Percentiles rank a stretch among this genome's conserved stretches.
phyloP scores from a whole-genome alignment of 768 basidiomycete genomes.

The Pulveroboletus sp. region DNA sequence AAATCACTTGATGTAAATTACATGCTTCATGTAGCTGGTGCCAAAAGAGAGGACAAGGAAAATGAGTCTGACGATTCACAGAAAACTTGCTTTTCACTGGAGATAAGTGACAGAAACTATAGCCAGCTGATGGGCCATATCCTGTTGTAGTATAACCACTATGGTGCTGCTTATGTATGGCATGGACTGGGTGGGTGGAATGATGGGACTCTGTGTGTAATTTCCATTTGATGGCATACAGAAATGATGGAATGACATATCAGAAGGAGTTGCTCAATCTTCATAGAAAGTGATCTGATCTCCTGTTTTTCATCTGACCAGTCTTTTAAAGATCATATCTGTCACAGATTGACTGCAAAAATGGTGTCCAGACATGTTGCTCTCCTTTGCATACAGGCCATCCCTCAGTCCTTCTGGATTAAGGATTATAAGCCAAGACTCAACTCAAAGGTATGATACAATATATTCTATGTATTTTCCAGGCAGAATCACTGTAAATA shows the following conservation, averaged over 20 bases:
- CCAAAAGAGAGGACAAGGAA: constrained; percentile 43
- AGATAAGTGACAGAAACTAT: constrained; percentile 44
- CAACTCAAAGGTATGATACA: no score
- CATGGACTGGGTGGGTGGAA: constrained; percentile 36
- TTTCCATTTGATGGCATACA: constrained; percentile 49
- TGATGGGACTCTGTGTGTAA: constrained; percentile 29
- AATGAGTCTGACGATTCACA: constrained; percentile 24
- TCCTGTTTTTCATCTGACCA: constrained; percentile 51
- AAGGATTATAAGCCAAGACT: no score
- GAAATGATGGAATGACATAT: constrained; percentile 40
- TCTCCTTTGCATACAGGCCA: no score
- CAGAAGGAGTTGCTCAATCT: constrained; percentile 42
- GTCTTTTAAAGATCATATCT: constrained; percentile 48
- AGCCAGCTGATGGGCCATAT: constrained; percentile 27
- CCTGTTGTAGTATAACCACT: constrained; percentile 35
- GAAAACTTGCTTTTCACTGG: constrained; percentile 42
- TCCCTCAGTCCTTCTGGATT: no score
- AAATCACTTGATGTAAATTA: constrained; percentile 36
- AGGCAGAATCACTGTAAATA: no score
- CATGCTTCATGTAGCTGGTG: constrained; percentile 43
- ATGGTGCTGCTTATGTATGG: constrained; percentile 36
- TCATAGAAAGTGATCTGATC: constrained; percentile 77
- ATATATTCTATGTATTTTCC: no score
- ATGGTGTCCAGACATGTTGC: no score
- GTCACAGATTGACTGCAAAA: constrained; percentile 56